Conservation (phyloP, 2,329 filamentous ascomycete species). For the Furcasterigmium furcatum region DNA sequence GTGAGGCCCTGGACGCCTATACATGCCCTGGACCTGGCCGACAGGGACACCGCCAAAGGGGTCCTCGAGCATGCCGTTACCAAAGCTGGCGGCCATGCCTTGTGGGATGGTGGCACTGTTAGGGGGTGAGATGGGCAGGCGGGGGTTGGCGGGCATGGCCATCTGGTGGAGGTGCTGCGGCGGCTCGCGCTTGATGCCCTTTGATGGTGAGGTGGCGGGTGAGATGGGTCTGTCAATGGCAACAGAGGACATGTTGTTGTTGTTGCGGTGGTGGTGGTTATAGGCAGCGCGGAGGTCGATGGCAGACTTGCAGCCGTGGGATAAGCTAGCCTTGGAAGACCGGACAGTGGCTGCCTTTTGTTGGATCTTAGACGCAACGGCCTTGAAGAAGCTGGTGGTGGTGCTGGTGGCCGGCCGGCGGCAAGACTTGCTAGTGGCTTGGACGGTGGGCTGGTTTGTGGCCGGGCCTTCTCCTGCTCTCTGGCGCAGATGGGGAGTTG, state of each 20-base stretch:
- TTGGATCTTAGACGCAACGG: conserved; percentile 35
- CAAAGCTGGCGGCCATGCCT: conserved; percentile 27
- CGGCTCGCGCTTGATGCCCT: conserved; percentile 26
- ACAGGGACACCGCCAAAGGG: conserved; percentile 24
- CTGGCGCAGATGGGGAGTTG: conserved; percentile 21
- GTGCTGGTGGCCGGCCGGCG: conserved; percentile 15
- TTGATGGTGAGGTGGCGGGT: conserved; percentile 19
- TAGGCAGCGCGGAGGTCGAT: conserved; percentile 13
- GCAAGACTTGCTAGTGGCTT: conserved; percentile 1
- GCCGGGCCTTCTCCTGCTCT: conserved; percentile 15
- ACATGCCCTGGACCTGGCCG: conserved; percentile 21
- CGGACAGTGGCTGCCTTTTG: conserved; percentile 33
- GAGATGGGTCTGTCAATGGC: conserved; percentile 10
- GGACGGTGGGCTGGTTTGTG: conserved; percentile 24
- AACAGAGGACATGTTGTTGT: conserved; percentile 12
- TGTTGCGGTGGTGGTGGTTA: conserved; percentile 9
- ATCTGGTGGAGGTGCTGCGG: conserved; percentile 20
- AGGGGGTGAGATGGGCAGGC: conserved; percentile 14
- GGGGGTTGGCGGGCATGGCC: conserved; percentile 1
- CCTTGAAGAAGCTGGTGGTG: conserved; percentile 30
- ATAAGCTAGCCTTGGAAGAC: conserved; percentile 2
- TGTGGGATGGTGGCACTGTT: conserved; percentile 20
- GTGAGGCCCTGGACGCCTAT: conserved; percentile 24
- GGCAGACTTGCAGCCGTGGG: conserved; percentile 20
- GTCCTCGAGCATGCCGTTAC: conserved; percentile 33